Evolutionary conservation across 139 green algal genomes (phyloP).

Genomic region (Picochlorum costavermella): DNA sequence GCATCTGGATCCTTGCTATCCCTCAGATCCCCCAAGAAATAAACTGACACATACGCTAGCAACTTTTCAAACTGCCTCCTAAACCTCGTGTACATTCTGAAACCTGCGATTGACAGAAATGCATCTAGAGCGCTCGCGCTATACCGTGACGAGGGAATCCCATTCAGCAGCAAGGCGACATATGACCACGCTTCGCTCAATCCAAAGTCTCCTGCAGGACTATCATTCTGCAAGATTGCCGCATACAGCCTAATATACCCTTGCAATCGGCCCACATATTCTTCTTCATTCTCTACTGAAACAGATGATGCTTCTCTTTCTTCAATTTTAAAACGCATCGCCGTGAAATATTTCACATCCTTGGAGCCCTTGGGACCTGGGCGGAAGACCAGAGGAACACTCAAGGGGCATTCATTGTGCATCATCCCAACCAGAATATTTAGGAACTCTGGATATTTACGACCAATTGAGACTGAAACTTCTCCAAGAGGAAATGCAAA

Average conservation of each 20-base stretch:
- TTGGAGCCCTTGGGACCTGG: conserved; percentile 16
- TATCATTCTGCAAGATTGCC: conserved; percentile 50
- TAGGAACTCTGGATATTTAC: conserved; percentile 41
- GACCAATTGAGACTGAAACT: conserved; percentile 48
- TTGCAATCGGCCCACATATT: conserved; percentile 31
- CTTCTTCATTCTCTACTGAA: conserved; percentile 30
- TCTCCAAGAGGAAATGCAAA: conserved; percentile 58
- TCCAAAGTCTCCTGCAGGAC: conserved; percentile 35
- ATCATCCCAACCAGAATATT: conserved; percentile 36
- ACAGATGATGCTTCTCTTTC: neutral
- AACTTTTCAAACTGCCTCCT: conserved; percentile 53
- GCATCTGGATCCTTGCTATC: conserved; percentile 28
- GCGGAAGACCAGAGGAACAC: conserved; percentile 33
- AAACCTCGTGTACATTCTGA: conserved; percentile 35
- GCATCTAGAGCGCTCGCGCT: conserved; percentile 49
- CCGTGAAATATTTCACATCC: conserved; percentile 22
- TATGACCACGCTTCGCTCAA: conserved; percentile 47
- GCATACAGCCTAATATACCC: conserved; percentile 56
- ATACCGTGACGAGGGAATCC: conserved; percentile 44
- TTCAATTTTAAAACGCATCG: conserved; percentile 35
- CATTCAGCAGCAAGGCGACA: conserved; percentile 50
- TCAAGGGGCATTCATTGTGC: conserved; percentile 42
- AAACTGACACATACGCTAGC: conserved; percentile 29
- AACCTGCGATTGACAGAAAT: conserved; percentile 55
- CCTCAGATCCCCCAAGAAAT: conserved; percentile 41